These are phyloP conservation scores for Tetrahymena elliotti DNA, from an alignment of 73 alveolate genomes.

Conservation along the genomic window DNA sequence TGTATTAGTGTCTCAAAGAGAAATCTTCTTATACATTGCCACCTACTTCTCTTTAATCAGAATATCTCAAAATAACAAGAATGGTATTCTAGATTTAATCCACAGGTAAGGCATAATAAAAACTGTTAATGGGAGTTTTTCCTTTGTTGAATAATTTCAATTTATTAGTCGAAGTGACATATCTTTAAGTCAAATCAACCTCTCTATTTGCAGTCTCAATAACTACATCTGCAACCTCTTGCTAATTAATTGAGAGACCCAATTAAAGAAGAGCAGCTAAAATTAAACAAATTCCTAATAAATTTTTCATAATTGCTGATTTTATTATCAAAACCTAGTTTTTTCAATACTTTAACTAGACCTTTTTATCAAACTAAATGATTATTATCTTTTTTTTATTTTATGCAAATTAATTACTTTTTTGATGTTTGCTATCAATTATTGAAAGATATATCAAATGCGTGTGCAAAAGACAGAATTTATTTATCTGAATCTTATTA, in stretches of 20 bases:
- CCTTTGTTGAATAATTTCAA: constrained; percentile 22
- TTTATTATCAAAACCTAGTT: not conserved
- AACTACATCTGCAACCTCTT: not conserved
- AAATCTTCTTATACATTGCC: constrained; percentile 14
- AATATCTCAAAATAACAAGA: constrained; percentile 1
- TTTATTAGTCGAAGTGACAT: not conserved
- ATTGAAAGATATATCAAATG: not conserved
- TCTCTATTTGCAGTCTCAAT: constrained; percentile 18
- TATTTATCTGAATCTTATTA: not conserved
- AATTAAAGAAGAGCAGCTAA: not conserved
- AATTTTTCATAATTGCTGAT: not conserved
- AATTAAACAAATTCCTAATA: not conserved
- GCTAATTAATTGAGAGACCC: not conserved
- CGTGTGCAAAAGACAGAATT: not conserved
- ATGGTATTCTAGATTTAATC: constrained; percentile 9
- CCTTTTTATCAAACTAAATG: not conserved
- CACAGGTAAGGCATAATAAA: constrained; percentile 27
- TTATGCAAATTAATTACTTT: not conserved
- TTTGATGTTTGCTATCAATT: not conserved
- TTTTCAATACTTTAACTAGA: not conserved
- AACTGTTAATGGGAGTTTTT: constrained; percentile 13
- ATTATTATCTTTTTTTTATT: not conserved
- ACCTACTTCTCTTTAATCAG: constrained; percentile 7
- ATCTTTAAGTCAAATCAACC: constrained; percentile 21
- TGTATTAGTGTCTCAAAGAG: not conserved